Conservation (phyloP, 2,329 filamentous ascomycete species). For the Penicillium sp. region DNA sequence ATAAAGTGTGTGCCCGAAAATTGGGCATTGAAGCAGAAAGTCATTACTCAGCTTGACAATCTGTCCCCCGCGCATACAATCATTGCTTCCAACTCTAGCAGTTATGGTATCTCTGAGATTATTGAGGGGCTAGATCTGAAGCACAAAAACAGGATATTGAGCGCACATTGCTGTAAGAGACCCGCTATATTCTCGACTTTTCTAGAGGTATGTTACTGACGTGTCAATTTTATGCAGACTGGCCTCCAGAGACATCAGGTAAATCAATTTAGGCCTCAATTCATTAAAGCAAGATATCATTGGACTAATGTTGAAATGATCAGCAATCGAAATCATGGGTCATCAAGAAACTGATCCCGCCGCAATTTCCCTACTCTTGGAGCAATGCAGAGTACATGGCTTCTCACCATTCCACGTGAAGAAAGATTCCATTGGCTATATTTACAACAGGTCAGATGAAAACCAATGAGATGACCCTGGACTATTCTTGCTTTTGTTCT, state of each 20-base stretch:
- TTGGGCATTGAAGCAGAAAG: slow-evolving; percentile 49
- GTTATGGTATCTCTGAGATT: slow-evolving; percentile 54
- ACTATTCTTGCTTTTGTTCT: neutral
- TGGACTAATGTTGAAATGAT: neutral
- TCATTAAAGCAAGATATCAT: too few species aligned
- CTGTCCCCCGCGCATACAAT: slow-evolving; percentile 45
- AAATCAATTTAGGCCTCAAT: neutral
- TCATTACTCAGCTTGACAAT: slow-evolving; percentile 50
- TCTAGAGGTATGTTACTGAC: neutral
- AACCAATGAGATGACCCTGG: neutral
- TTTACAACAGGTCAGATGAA: slow-evolving; percentile 44
- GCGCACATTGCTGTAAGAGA: slow-evolving; percentile 53
- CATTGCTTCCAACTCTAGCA: slow-evolving; percentile 57
- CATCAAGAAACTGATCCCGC: slow-evolving; percentile 40
- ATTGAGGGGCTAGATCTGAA: slow-evolving; percentile 45
- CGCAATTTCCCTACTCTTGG: slow-evolving; percentile 38
- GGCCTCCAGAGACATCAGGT: slow-evolving; percentile 49
- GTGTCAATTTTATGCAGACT: slow-evolving; percentile 35
- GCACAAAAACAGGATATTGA: slow-evolving; percentile 47
- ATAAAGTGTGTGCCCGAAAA: slow-evolving; percentile 54
- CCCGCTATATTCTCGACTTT: neutral
- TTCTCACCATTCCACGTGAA: slow-evolving; percentile 48
- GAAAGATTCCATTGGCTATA: slow-evolving; percentile 47
- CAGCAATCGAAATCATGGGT: slow-evolving; percentile 50
- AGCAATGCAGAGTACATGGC: slow-evolving; percentile 40